Evolutionary conservation across 495 filamentous ascomycete species (phyloP), one percentile per base, ranked within the genome.

Genomic region (Hypoxylon rickii): DNA sequence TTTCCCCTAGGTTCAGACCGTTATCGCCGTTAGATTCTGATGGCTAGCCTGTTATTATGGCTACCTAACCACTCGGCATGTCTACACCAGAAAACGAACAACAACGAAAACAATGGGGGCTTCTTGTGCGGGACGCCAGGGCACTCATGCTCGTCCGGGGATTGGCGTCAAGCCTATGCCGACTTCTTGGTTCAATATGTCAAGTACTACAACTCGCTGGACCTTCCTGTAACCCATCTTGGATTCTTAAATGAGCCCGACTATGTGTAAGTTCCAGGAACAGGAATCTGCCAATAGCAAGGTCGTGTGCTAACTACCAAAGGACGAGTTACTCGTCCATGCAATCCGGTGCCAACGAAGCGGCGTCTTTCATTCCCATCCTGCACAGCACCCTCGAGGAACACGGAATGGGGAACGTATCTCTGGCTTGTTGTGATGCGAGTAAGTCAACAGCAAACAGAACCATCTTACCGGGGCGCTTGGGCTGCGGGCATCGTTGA

Each of bases 161-260:
- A 83, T 51, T 83, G 81, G 81, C 69, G 73, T 37, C 75, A 81
- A 54, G 75, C 81, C 0, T 84, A 82, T 50, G 81, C 80, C 5
- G 66, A 82, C 55, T 80, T 78, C 57, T 55, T 85, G 6, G 76
- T 83, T 2, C 69, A 78, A 48, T 83, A 82, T 46, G 64, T 80
- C 17, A 61, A 77, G 52, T 72, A 71, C 48, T 85, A 85, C 55
- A 55, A 67, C 31, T 43, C 55, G 10, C 63, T 41, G 11, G 81
- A 79, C 1, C 76, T 83, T 18, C 64, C 65, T 0, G 64, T 83
- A 36, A 76, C 73, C 2, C 72, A 79, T 48, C 49, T 85, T 12
- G 81, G 80, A 4, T 83, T 81, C 50, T 58, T 83, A 55, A 85
- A 84, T 50, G 82, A 85, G 65, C 82, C 81, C 0, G 76, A 83